Base-by-base conservation (phyloP, 352 stramenopile genomes). In the Globisporangium abappressorium region DNA sequence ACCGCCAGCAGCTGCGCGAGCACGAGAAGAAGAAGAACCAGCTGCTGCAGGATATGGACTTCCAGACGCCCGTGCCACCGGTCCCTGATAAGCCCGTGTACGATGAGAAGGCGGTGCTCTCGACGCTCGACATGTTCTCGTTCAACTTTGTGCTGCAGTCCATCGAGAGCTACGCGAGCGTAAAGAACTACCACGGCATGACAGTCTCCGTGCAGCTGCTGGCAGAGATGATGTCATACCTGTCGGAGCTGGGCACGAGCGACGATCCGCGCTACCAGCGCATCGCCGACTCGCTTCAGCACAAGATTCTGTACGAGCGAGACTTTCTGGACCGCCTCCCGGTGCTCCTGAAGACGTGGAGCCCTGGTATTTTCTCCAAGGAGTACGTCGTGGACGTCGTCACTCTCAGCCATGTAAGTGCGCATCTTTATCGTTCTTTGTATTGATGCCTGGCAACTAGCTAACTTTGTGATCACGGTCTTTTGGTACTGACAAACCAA, bases 81-180 rank as follows among this genome's bases (percentile, higher is more conserved):
- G 33, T 71, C 28, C 76, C 81, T 4, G 59, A 74, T 28, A 88
- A 84, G 57, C 83, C 85, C 18, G 70, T 74, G 5, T 86, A 88
- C 28, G 78, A 93, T 64, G 86, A 94, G 60, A 94, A 94, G 65
- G 82, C 86, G 1, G 84, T 94, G 62, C 74, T 96, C 33, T 89
- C 86, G 22, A 94, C 88, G 11, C 74, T 96, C 54, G 88, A 96
- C 79, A 96, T 96, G 88, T 96, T 96, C 70, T 96, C 88, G 11
- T 96, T 96, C 76, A 96, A 96, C 66, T 96, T 96, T 57, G 84
- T 96, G 18, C 78, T 96, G 0, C 88, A 96, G 64, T 96, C 88
- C 26, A 91, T 96, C 55, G 88, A 96, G 72, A 94, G 81, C 51
- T 96, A 93, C 59, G 86, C 83, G 6, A 83, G 74, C 28, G 75